phyloP scores from a whole-genome alignment of 2,329 filamentous ascomycete genomes.

The Aspergillus sp. region DNA sequence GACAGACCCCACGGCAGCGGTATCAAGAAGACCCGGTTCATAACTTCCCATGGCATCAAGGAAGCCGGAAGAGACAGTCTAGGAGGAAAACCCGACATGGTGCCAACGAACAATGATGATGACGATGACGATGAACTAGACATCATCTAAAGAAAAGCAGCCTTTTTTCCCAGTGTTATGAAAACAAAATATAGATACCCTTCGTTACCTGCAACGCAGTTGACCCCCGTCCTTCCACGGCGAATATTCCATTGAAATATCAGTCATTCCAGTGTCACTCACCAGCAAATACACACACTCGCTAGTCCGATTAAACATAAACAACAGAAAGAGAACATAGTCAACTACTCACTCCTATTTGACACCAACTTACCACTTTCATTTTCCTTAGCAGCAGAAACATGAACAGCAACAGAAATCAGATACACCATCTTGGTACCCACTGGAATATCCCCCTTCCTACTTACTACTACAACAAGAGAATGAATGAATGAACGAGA shows the following conservation, averaged over 20 bases:
- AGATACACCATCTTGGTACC: too few relatives aligned
- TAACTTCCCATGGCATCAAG: conserved; percentile 74
- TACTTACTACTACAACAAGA: background rate
- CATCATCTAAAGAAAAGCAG: conserved; percentile 39
- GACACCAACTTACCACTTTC: too few relatives aligned
- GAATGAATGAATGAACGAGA: conserved; percentile 8
- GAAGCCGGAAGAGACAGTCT: conserved; percentile 76
- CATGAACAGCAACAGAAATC: too few relatives aligned
- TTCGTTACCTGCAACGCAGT: background rate
- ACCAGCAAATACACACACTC: background rate
- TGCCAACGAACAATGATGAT: conserved; percentile 40
- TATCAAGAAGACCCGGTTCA: conserved; percentile 72
- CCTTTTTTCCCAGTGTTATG: conserved; percentile 20
- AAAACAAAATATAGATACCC: conserved; percentile 15
- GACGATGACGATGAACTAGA: conserved; percentile 55
- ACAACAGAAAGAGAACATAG: too few relatives aligned
- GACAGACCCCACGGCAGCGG: conserved; percentile 36
- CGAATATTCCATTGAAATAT: background rate
- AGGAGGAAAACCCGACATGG: conserved; percentile 51
- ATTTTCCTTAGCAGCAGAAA: too few relatives aligned
- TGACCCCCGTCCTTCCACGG: background rate
- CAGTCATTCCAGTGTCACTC: background rate
- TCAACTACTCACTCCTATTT: too few relatives aligned
- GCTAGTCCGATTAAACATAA: too few relatives aligned
- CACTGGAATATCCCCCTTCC: too few relatives aligned